Conservation (phyloP, 2,329 filamentous ascomycete genomes). For the Cordyceps tenuipes region DNA sequence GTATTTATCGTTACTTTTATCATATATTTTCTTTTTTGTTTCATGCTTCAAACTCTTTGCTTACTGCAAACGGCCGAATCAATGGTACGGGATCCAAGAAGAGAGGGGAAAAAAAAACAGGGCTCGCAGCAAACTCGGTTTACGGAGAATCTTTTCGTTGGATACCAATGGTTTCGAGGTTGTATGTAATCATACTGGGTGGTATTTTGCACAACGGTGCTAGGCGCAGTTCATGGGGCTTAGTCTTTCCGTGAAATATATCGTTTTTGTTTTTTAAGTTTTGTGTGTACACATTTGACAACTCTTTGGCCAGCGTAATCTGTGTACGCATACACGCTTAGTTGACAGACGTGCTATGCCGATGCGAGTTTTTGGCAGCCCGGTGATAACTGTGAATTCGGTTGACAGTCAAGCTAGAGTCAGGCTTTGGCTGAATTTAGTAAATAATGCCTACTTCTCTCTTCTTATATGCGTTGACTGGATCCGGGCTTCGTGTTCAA, state of each 20-base stretch:
- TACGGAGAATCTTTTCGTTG: background rate
- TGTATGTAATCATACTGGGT: background rate
- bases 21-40: background rate
- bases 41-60: background rate
- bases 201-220: background rate
- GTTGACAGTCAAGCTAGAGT: too few species aligned
- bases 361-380: background rate
- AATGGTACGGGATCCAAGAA: background rate
- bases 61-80: background rate
- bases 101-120: background rate
- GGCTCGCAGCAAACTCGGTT: background rate
- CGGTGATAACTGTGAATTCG: too few species aligned
- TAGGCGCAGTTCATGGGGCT: background rate
- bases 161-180: background rate
- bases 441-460: too few species aligned
- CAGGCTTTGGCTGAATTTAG: too few species aligned
- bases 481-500: too few species aligned
- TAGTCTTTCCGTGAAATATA: background rate
- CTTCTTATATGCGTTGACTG: too few species aligned
- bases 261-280: background rate
- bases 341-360: background rate
- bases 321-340: background rate
- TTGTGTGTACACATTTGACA: background rate
- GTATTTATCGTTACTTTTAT: background rate
- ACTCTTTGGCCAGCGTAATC: background rate